phyloP scores from a whole-genome alignment of 2,329 filamentous ascomycete species.

The Trichoderma koningiopsis region DNA sequence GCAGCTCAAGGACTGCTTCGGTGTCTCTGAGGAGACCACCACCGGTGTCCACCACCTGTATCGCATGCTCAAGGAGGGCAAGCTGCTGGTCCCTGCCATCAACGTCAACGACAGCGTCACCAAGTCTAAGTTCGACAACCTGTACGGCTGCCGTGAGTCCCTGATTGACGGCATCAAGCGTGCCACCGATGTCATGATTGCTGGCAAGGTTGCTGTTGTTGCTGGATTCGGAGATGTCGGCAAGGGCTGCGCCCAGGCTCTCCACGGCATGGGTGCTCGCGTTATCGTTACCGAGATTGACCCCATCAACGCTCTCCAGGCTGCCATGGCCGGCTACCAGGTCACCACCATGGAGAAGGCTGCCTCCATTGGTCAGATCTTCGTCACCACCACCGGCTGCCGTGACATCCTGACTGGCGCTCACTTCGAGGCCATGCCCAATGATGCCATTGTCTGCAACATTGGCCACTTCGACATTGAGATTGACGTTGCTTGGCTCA shows the following conservation, averaged over 20 bases:
- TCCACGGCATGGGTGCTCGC: constrained; percentile 95
- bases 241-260: constrained; percentile 96
- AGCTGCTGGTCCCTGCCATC: constrained; percentile 91
- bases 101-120: constrained; percentile 99
- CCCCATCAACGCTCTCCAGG: constrained; percentile 99
- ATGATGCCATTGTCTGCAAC: constrained; percentile 99
- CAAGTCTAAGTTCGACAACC: constrained; percentile 99
- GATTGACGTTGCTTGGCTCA: constrained; percentile 99
- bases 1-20: constrained; percentile 97
- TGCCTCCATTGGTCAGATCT: constrained; percentile 87
- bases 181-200: constrained; percentile 99
- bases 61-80: constrained; percentile 90
- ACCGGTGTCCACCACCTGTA: constrained; percentile 99
- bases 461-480: constrained; percentile 99
- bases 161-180: constrained; percentile 99
- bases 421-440: constrained; percentile 95
- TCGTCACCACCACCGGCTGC: constrained; percentile 98
- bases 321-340: constrained; percentile 95
- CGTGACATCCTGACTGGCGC: constrained; percentile 90
- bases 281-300: constrained; percentile 97
- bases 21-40: constrained; percentile 99
- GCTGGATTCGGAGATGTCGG: constrained; percentile 98
- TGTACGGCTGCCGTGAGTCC: constrained; percentile 98
- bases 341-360: constrained; percentile 99
- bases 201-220: constrained; percentile 96